Percentiles rank a stretch among this genome's conserved stretches.
Evolutionary conservation across 192 early-diverging fungal species (phyloP).

Genomic region (Obelidium mucronatum): DNA sequence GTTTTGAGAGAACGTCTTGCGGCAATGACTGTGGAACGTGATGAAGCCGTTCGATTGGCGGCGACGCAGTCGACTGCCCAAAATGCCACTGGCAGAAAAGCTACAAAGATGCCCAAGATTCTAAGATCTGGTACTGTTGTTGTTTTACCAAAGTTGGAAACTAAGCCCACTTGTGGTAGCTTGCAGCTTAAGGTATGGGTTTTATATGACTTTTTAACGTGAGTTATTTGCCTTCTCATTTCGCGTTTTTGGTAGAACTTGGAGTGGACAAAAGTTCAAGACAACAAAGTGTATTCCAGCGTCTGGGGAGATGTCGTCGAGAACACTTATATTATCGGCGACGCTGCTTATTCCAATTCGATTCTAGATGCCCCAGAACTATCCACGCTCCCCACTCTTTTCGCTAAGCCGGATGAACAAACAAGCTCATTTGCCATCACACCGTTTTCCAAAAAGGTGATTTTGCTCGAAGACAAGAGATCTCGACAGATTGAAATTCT

Average conservation of each 20-base stretch:
- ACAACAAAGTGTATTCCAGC: constrained; percentile 35
- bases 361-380: constrained; percentile 49
- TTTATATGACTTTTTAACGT: neutral
- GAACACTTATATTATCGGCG: constrained; percentile 42
- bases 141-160: neutral
- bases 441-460: constrained; percentile 9
- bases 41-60: constrained; percentile 14
- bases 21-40: constrained; percentile 14
- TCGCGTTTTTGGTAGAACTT: constrained; percentile 44
- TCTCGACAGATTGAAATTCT: constrained; percentile 50
- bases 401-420: constrained; percentile 18
- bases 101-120: neutral
- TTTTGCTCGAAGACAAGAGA: constrained; percentile 45
- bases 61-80: constrained; percentile 3
- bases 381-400: constrained; percentile 39
- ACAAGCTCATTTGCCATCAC: neutral
- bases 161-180: neutral
- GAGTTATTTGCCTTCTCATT: neutral
- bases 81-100: neutral
- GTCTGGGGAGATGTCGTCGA: constrained; percentile 51
- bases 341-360: neutral
- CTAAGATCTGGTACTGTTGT: too few species aligned
- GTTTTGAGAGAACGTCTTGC: constrained; percentile 26
- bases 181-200: neutral
- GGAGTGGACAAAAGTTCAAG: constrained; percentile 55